These are phyloP conservation scores for Paracoccidioides brasiliensis DNA, from an alignment of 2,329 filamentous ascomycete genomes.

Conservation along the genomic window DNA sequence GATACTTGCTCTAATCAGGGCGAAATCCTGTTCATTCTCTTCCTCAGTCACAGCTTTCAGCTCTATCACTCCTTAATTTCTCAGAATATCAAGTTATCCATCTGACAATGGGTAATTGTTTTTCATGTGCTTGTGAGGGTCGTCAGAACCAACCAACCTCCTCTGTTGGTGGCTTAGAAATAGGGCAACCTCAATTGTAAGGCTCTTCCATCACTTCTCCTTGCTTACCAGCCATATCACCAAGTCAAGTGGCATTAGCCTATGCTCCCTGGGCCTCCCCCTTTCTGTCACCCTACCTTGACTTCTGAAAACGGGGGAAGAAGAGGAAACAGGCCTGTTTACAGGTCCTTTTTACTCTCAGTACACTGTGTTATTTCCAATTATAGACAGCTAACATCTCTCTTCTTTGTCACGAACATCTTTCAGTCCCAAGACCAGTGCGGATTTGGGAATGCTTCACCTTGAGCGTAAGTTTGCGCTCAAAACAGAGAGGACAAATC, in stretches of 20 bases:
- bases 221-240: no score
- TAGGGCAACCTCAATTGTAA: constrained; percentile 1
- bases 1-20: neutral
- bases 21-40: no score
- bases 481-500: neutral
- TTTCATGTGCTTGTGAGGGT: neutral
- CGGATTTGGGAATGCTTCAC: constrained; percentile 1
- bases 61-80: no score
- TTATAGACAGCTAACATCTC: neutral
- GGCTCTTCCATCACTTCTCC: neutral
- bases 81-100: neutral
- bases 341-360: neutral
- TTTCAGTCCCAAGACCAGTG: constrained; percentile 2
- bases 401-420: neutral
- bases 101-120: neutral
- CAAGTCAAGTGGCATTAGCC: no score
- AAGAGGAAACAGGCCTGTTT: no score
- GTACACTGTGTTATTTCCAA: no score
- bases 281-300: neutral
- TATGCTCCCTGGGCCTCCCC: neutral
- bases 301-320: no score
- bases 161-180: neutral
- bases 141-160: neutral
- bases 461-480: constrained; percentile 5
- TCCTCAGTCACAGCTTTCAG: no score